A percentile compares a stretch with the other conserved stretches of the same genome.
Conservation (phyloP, 768 basidiomycete species). For the Mrakia frigida region DNA sequence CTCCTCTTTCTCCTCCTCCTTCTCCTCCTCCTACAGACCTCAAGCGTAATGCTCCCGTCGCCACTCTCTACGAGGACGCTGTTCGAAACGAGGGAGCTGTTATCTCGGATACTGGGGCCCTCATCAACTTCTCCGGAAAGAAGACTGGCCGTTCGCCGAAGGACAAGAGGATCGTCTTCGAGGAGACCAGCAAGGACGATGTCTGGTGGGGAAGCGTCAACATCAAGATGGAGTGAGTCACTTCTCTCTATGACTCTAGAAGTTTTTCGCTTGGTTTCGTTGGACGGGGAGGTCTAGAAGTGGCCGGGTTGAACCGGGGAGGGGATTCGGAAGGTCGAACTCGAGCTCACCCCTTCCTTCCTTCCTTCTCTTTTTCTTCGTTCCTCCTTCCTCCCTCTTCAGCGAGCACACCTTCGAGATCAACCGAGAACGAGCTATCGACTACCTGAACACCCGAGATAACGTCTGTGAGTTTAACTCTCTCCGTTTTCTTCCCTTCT, state of each 20-base stretch:
- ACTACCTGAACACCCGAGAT: slow-evolving; percentile 96
- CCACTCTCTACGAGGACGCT: slow-evolving; percentile 93
- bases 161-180: slow-evolving; percentile 99
- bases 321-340: background rate
- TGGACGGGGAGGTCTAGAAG: background rate
- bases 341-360: background rate
- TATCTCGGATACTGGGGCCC: slow-evolving; percentile 87
- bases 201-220: slow-evolving; percentile 99
- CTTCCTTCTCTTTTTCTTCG: background rate
- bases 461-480: slow-evolving; percentile 56
- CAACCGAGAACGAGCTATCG: slow-evolving; percentile 97
- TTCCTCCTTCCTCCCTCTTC: background rate
- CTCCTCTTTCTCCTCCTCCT: background rate
- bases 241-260: background rate
- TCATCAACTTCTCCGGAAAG: slow-evolving; percentile 99
- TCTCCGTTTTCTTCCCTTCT: background rate
- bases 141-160: slow-evolving; percentile 97
- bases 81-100: slow-evolving; percentile 98
- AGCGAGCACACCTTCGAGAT: slow-evolving; percentile 87
- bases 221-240: slow-evolving; percentile 83
- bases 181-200: slow-evolving; percentile 91
- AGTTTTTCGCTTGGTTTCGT: background rate
- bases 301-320: background rate
- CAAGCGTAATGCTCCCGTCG: slow-evolving; percentile 52
- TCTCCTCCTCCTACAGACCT: slow-evolving; percentile 50